These are phyloP conservation scores for Dacryopinax spathularia DNA, from an alignment of 768 basidiomycete genomes.

Conservation along the genomic window DNA sequence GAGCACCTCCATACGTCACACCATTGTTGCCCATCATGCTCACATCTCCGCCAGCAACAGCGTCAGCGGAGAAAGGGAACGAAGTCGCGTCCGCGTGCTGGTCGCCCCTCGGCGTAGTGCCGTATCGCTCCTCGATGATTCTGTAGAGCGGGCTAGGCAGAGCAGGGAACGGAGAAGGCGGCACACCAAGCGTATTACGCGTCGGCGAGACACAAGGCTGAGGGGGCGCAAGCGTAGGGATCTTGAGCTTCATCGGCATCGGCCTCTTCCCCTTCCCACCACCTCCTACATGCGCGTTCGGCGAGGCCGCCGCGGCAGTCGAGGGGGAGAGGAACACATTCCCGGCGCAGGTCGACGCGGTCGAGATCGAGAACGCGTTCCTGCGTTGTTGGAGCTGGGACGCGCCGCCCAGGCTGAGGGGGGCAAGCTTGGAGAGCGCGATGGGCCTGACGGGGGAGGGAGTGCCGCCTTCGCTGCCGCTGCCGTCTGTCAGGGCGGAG, in stretches of 20 bases:
- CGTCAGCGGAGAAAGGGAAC: not conserved
- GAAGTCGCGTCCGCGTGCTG: not conserved
- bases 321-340: slow-evolving; percentile 1
- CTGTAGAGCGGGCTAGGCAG: not conserved
- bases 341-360: not conserved
- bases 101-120: not conserved
- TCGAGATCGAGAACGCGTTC: not conserved
- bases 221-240: not conserved
- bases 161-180: not conserved
- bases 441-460: not conserved
- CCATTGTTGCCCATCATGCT: not conserved
- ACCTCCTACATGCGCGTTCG: not conserved
- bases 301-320: not conserved
- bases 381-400: not conserved
- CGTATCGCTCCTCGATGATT: slow-evolving; percentile 1
- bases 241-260: slow-evolving; percentile 2
- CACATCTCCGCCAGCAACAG: not conserved
- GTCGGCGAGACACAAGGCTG: not conserved
- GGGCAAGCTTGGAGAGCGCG: not conserved
- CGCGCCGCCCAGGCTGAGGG: not conserved
- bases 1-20: not conserved
- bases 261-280: not conserved
- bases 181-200: not conserved
- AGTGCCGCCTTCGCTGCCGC: no score
- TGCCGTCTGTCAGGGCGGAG: not conserved